These are phyloP conservation scores for Hypoxylon sp. DNA, from an alignment of 2,329 filamentous ascomycete species.

Conservation along the genomic window DNA sequence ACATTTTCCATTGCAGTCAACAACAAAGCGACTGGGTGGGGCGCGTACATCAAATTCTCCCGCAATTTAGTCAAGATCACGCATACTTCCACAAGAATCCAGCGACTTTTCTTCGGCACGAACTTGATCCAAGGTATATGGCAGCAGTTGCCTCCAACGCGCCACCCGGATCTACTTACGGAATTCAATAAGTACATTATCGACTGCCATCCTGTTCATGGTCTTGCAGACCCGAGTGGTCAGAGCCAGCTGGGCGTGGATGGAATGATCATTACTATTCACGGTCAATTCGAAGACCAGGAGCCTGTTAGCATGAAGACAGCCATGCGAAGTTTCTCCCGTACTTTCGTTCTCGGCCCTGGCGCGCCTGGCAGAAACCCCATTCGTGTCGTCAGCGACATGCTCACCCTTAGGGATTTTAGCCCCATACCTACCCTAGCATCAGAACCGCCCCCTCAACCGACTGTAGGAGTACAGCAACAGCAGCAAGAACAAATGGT, in stretches of 20 bases:
- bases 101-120: slow-evolving; percentile 71
- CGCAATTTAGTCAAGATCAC: slow-evolving; percentile 79
- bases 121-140: slow-evolving; percentile 73
- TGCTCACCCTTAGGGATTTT: slow-evolving; percentile 77
- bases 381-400: slow-evolving; percentile 81
- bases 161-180: slow-evolving; percentile 74
- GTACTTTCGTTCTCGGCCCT: slow-evolving; percentile 81
- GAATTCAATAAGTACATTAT: slow-evolving; percentile 80
- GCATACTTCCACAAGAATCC: slow-evolving; percentile 65
- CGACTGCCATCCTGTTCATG: slow-evolving; percentile 79
- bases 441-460: slow-evolving; percentile 39
- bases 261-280: slow-evolving; percentile 79
- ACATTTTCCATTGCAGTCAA: slow-evolving; percentile 81
- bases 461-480: slow-evolving; percentile 59
- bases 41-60: slow-evolving; percentile 77
- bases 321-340: slow-evolving; percentile 80
- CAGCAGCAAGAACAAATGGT: slow-evolving; percentile 76
- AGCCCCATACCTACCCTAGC: slow-evolving; percentile 55
- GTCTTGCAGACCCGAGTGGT: slow-evolving; percentile 74
- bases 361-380: slow-evolving; percentile 69
- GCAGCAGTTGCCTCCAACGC: slow-evolving; percentile 74
- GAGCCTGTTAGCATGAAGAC: slow-evolving; percentile 64
- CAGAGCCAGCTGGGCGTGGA: slow-evolving; percentile 73
- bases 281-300: slow-evolving; percentile 84
- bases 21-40: slow-evolving; percentile 68